These are phyloP conservation scores for Saururus chinensis DNA, from an alignment of 164 flowering plant genomes.

Conservation along the genomic window DNA sequence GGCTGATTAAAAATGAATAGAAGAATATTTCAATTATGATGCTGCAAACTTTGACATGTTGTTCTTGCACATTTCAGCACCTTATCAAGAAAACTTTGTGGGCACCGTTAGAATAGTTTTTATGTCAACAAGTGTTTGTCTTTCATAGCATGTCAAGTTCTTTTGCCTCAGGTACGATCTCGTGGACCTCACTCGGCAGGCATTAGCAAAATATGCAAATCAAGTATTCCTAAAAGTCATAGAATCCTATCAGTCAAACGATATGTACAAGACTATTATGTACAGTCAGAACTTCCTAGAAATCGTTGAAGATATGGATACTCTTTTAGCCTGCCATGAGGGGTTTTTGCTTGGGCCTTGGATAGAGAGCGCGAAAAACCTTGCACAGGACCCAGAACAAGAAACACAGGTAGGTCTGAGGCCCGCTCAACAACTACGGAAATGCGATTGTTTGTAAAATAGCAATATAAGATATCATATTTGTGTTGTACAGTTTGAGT, in stretches of 20 bases:
- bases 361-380: constrained; percentile 71
- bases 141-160: not conserved
- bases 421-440: not conserved
- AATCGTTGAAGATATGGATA: constrained; percentile 53
- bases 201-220: constrained; percentile 62
- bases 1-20: too few relatives aligned
- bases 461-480: not conserved
- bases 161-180: constrained; percentile 40
- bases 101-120: not conserved
- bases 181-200: constrained; percentile 68
- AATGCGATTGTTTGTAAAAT: not conserved
- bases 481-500: constrained; percentile 40
- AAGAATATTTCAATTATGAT: too few relatives aligned
- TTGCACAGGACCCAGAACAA: constrained; percentile 46
- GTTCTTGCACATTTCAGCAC: too few relatives aligned
- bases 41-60: too few relatives aligned
- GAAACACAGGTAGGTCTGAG: constrained; percentile 37
- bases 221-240: constrained; percentile 45
- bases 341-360: constrained; percentile 78
- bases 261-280: constrained; percentile 21
- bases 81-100: not conserved
- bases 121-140: not conserved
- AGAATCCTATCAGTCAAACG: constrained; percentile 33
- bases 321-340: constrained; percentile 54
- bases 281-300: constrained; percentile 41